Evolutionary conservation across 139 green algal species (phyloP).

Genomic region (Chlamydomonas sphaeroides): DNA sequence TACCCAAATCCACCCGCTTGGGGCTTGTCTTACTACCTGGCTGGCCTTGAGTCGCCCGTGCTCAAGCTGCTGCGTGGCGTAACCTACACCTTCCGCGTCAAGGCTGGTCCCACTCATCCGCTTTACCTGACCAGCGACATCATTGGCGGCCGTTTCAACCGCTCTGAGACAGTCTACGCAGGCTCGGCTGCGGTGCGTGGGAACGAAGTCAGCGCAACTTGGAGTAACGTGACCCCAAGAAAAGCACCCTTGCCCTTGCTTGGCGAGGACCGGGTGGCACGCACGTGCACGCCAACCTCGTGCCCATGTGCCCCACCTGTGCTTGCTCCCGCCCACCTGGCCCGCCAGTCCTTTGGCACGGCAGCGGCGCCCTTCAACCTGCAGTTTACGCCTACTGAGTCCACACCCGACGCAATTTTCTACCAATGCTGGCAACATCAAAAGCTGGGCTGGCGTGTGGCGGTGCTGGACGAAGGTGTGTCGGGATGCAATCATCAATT

Average conservation of each 20-base stretch:
- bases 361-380: neutral
- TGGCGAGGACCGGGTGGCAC: too few species aligned
- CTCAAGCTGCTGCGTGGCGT: slow-evolving; percentile 10
- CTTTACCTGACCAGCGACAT: slow-evolving; percentile 31
- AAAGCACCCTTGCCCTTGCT: too few species aligned
- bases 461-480: neutral
- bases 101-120: slow-evolving; percentile 4
- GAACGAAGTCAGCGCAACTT: too few species aligned
- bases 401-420: too few species aligned
- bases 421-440: slow-evolving; percentile 40
- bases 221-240: too few species aligned
- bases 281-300: too few species aligned
- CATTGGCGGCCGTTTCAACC: slow-evolving; percentile 3
- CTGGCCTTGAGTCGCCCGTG: neutral
- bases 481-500: too few species aligned
- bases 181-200: neutral
- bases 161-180: slow-evolving; percentile 1
- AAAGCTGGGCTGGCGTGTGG: slow-evolving; percentile 31
- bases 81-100: slow-evolving; percentile 11
- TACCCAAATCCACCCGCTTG: neutral
- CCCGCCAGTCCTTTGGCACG: neutral
- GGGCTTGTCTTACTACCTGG: neutral
- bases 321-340: too few species aligned
- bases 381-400: too few species aligned
- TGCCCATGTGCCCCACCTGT: too few species aligned